phyloP scores from a whole-genome alignment of 768 basidiomycete species.

The Auriscalpium vulgare region DNA sequence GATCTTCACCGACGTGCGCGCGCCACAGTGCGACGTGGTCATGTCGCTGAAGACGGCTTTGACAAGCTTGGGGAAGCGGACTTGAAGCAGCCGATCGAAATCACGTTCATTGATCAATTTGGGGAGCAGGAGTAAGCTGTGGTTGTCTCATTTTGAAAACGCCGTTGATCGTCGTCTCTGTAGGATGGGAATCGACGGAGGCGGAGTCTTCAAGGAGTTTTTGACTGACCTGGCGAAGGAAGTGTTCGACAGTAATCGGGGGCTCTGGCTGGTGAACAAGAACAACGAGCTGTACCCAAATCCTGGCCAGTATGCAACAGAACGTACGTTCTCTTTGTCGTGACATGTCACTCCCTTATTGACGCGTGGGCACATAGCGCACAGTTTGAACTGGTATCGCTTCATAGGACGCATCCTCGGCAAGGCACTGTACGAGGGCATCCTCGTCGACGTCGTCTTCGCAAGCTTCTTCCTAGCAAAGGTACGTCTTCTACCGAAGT shows the following conservation, averaged over 20 bases:
- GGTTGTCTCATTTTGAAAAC: neutral
- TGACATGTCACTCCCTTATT: neutral
- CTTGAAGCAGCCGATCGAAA: constrained; percentile 77
- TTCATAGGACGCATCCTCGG: constrained; percentile 92
- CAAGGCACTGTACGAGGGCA: constrained; percentile 95
- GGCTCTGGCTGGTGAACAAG: constrained; percentile 85
- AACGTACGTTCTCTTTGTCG: constrained; percentile 42
- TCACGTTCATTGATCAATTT: constrained; percentile 89
- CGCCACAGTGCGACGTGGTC: constrained; percentile 61
- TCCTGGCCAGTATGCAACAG: constrained; percentile 85
- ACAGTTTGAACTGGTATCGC: constrained; percentile 85
- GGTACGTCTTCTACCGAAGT: constrained; percentile 28
- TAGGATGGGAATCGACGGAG: constrained; percentile 91
- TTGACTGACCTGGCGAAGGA: constrained; percentile 89
- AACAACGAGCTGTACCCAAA: constrained; percentile 95
- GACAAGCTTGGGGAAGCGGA: constrained; percentile 70
- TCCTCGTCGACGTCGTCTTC: constrained; percentile 90
- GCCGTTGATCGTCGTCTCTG: neutral
- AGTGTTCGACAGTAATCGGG: constrained; percentile 90
- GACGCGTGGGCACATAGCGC: constrained; percentile 35
- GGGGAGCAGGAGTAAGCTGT: constrained; percentile 70
- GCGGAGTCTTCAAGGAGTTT: constrained; percentile 97
- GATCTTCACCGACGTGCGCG: constrained; percentile 13
- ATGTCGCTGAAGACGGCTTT: constrained; percentile 87
- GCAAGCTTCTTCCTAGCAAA: constrained; percentile 93